Evolutionary conservation across 148 eudicot species (phyloP).

Genomic region (Chenopodium berlandieri): DNA sequence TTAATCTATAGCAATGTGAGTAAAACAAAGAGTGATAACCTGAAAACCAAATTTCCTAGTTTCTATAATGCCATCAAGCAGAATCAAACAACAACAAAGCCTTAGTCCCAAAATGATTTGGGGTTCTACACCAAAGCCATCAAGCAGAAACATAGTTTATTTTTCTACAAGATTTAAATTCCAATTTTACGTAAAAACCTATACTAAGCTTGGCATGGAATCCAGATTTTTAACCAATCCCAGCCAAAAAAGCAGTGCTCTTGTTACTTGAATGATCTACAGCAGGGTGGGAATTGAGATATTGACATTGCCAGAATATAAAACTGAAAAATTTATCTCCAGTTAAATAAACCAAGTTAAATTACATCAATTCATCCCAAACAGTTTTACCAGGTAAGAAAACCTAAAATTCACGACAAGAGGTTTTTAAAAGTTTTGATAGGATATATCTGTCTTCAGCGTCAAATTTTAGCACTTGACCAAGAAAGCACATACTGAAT

Average conservation of each 20-base stretch:
- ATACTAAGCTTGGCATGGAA: background rate
- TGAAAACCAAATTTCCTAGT: background rate
- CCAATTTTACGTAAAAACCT: background rate
- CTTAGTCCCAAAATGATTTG: no score
- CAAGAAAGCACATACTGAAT: background rate
- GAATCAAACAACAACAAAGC: background rate
- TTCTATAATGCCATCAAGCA: background rate
- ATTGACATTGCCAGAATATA: background rate
- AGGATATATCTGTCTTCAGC: background rate
- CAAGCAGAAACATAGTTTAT: background rate
- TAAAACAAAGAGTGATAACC: background rate
- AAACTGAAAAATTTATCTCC: background rate
- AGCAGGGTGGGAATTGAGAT: background rate
- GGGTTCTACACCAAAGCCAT: background rate
- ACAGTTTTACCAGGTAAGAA: background rate
- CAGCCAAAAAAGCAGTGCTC: background rate
- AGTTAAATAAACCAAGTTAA: background rate
- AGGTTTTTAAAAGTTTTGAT: background rate
- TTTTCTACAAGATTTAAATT: background rate
- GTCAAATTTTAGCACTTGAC: background rate
- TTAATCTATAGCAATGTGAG: background rate
- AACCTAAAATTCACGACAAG: background rate
- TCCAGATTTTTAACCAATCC: background rate
- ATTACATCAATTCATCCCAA: background rate
- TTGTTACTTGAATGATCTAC: background rate